phyloP scores from a whole-genome alignment of 208 protist species.

The Polymyxa betae region DNA sequence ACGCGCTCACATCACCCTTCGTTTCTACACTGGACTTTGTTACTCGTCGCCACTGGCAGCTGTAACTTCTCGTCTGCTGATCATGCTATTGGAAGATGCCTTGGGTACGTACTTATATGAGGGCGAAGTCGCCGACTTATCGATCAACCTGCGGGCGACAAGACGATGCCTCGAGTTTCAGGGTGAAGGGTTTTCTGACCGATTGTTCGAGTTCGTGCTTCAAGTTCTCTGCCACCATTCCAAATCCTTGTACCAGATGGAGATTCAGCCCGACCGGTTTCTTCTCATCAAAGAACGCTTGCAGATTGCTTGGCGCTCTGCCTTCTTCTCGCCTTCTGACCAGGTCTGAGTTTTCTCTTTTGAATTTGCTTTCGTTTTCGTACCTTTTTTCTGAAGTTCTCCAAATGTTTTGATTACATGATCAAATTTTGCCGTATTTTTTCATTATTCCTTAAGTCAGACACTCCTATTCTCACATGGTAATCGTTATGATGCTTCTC shows the following conservation, averaged over 20 bases:
- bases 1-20: not conserved
- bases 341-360: constrained; percentile 11
- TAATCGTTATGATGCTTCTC: too few species aligned
- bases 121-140: constrained; percentile 28
- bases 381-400: too few species aligned
- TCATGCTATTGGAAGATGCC: constrained; percentile 39
- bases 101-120: not conserved
- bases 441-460: too few species aligned
- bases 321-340: not conserved
- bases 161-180: constrained; percentile 33
- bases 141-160: not conserved
- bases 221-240: not conserved
- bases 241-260: not conserved
- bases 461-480: too few species aligned
- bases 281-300: not conserved
- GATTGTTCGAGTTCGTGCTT: not conserved
- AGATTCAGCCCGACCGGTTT: not conserved
- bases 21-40: not conserved
- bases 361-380: too few species aligned
- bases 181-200: not conserved
- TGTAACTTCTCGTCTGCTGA: not conserved
- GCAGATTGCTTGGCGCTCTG: not conserved
- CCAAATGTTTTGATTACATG: too few species aligned
- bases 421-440: too few species aligned
- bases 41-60: not conserved